Evolutionary conservation across 2,329 filamentous ascomycete species (phyloP).

Genomic region (Sclerotinia subarctica): DNA sequence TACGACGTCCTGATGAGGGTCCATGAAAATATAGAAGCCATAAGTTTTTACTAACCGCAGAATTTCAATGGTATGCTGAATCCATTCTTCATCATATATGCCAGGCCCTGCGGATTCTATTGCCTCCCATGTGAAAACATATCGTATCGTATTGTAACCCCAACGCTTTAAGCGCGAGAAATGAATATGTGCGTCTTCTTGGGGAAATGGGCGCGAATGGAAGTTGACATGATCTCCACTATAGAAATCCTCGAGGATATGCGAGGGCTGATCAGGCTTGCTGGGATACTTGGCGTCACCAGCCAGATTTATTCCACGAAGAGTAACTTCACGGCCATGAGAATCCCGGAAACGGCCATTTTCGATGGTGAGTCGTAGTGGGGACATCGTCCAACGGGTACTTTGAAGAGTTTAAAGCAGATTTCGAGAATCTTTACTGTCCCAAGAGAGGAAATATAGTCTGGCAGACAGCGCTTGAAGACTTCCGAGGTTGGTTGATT

Average conservation of each 20-base stretch:
- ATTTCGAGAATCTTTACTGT: background rate
- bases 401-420: background rate
- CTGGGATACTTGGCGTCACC: constrained; percentile 88
- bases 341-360: constrained; percentile 79
- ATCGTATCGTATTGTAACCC: constrained; percentile 95
- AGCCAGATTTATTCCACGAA: constrained; percentile 92
- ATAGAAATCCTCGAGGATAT: constrained; percentile 77
- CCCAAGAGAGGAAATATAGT: background rate
- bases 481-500: background rate
- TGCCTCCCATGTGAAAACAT: constrained; percentile 99
- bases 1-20: constrained; percentile 96
- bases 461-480: background rate
- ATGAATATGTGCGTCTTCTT: constrained; percentile 79
- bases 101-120: constrained; percentile 90
- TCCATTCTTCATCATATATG: constrained; percentile 90
- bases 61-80: constrained; percentile 83
- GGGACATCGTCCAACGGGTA: constrained; percentile 54
- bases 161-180: constrained; percentile 82
- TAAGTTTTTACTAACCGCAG: constrained; percentile 82
- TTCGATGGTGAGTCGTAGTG: constrained; percentile 77
- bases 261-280: constrained; percentile 75
- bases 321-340: constrained; percentile 77
- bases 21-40: constrained; percentile 97
- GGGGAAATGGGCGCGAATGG: constrained; percentile 76
- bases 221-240: constrained; percentile 91